A percentile compares a stretch with the other conserved stretches of the same genome.
phyloP scores from a whole-genome alignment of 2,329 filamentous ascomycete genomes.

The Diaporthe batatas region DNA sequence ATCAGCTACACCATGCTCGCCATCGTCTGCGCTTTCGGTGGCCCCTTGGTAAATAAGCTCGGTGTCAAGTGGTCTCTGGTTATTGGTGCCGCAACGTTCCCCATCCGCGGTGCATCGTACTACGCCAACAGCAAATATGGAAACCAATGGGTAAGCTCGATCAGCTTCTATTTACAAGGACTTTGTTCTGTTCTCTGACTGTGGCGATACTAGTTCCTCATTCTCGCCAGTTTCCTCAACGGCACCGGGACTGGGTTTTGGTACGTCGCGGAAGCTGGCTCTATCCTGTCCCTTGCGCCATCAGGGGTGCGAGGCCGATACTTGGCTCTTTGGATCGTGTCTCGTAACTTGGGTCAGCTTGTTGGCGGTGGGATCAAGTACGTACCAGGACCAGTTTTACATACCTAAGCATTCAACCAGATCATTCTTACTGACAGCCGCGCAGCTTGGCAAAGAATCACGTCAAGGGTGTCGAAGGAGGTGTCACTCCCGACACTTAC shows the following conservation, averaged over 20 bases:
- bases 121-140: slow-evolving; percentile 64
- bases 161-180: neutral
- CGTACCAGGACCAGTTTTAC: slow-evolving; percentile 40
- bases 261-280: slow-evolving; percentile 63
- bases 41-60: slow-evolving; percentile 61
- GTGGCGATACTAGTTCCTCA: slow-evolving; percentile 52
- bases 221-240: slow-evolving; percentile 54
- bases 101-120: slow-evolving; percentile 61
- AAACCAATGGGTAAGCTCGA: slow-evolving; percentile 58
- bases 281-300: slow-evolving; percentile 63
- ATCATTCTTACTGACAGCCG: neutral
- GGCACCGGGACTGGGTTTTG: slow-evolving; percentile 59
- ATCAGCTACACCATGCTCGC: slow-evolving; percentile 38
- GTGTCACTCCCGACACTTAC: slow-evolving; percentile 59
- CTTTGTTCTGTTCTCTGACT: neutral
- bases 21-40: slow-evolving; percentile 57
- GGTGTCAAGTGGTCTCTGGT: slow-evolving; percentile 62
- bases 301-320: slow-evolving; percentile 61
- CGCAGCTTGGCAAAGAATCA: slow-evolving; percentile 54
- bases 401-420: neutral
- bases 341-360: slow-evolving; percentile 60
- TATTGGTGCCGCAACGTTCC: slow-evolving; percentile 57
- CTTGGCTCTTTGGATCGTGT: slow-evolving; percentile 61
- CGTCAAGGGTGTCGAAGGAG: slow-evolving; percentile 52
- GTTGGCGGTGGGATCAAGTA: slow-evolving; percentile 61